phyloP scores from a whole-genome alignment of 148 eudicot genomes.

The Amaranthus cruentus region DNA sequence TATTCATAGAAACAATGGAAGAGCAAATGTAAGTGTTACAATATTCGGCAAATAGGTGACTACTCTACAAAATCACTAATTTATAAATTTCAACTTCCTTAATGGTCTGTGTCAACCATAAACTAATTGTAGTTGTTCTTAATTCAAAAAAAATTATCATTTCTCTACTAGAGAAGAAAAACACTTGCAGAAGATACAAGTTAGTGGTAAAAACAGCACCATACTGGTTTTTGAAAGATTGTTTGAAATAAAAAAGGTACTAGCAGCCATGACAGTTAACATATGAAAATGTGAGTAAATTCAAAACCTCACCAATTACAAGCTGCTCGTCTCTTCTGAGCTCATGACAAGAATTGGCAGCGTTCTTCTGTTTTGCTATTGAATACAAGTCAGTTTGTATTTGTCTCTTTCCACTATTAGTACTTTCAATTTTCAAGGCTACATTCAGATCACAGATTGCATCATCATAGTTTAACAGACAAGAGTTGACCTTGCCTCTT shows the following conservation, averaged over 20 bases:
- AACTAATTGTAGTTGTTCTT: background rate
- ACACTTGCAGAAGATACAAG: background rate
- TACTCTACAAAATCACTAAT: no score
- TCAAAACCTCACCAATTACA: slow-evolving; percentile 32
- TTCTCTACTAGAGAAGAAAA: background rate
- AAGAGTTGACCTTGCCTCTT: slow-evolving; percentile 76
- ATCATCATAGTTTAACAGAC: slow-evolving; percentile 56
- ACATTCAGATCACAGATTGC: slow-evolving; percentile 52
- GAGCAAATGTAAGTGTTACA: background rate
- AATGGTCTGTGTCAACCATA: no score
- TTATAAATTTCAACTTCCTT: no score
- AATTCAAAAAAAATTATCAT: background rate
- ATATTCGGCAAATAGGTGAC: no score
- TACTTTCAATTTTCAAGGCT: slow-evolving; percentile 53
- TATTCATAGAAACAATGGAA: background rate
- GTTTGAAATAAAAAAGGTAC: background rate
- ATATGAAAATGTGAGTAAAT: background rate
- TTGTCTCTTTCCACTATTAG: slow-evolving; percentile 62
- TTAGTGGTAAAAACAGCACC: background rate
- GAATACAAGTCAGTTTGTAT: slow-evolving; percentile 54
- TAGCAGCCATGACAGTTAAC: background rate
- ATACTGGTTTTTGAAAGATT: background rate
- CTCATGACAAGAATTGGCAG: slow-evolving; percentile 19
- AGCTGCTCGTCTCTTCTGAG: slow-evolving; percentile 22
- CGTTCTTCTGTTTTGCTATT: slow-evolving; percentile 23